Evolutionary conservation across 192 early-diverging fungal species (phyloP).

Genomic region (Coemansia sp.): DNA sequence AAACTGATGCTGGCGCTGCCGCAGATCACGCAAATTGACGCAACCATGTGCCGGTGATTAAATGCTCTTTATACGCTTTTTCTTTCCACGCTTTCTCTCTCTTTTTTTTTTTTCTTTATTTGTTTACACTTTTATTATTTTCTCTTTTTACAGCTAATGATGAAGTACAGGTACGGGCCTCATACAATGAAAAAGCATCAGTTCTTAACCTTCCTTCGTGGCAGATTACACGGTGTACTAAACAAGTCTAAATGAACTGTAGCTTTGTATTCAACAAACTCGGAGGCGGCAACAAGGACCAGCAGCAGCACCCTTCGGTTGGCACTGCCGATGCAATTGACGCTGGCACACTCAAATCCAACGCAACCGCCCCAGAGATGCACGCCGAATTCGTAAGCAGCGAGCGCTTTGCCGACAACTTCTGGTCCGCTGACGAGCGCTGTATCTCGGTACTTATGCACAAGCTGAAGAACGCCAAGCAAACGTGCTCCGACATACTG

Average conservation of each 20-base stretch:
- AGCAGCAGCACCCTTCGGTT: background rate
- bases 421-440: constrained; percentile 61
- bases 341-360: constrained; percentile 19
- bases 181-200: background rate
- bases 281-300: constrained; percentile 19
- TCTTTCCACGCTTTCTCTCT: constrained; percentile 22
- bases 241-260: background rate
- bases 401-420: constrained; percentile 40
- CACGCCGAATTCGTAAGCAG: constrained; percentile 35
- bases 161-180: constrained; percentile 7
- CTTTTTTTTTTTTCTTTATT: constrained; percentile 7
- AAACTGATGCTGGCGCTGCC: constrained; percentile 86
- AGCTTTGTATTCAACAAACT: constrained; percentile 37
- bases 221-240: no score
- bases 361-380: constrained; percentile 23
- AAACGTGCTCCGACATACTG: constrained; percentile 67
- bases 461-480: constrained; percentile 67
- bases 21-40: constrained; percentile 90
- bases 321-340: background rate
- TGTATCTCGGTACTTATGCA: constrained; percentile 66
- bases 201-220: no score
- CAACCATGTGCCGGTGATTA: constrained; percentile 54
- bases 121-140: constrained; percentile 23
- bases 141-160: background rate
- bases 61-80: background rate